Evolutionary conservation across 1,139 yeast species (phyloP), one percentile per base, ranked within the genome.

Genomic region (Hansenula lynferdii): DNA sequence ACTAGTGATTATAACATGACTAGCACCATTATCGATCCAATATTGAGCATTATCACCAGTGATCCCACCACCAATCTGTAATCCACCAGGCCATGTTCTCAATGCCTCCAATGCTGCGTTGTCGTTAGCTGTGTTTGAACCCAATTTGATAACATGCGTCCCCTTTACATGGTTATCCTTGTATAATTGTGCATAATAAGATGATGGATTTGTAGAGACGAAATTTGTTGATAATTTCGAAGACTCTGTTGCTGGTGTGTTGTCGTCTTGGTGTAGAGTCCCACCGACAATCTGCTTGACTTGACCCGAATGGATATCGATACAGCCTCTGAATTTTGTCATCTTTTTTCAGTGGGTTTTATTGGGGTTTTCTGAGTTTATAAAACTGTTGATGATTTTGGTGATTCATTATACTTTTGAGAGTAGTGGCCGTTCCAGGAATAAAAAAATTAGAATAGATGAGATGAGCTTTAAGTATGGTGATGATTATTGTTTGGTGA

Each of bases 251-350:
- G 53, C 42, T 23, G 60, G 61, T 14, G 56, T 51, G 11, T 54
- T 56, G 41, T 76, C 79, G 45, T 79, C 81, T 11, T 71, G 69
- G 0, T 71, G 67, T 19, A 94, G 69, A 0, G 97, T 85, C 0
- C 96, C 96, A 4, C 98, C 98, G 0, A 94, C 97, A 38, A 92
- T 92, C 60, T 92, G 98, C 57, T 92, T 94, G 46, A 92, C 98
- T 49, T 85, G 83, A 3, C 98, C 98, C 6, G 84, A 75, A 59
- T 92, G 98, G 45, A 92, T 80, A 60, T 92, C 98, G 31, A 92
- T 92, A 54, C 98, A 92, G 1, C 97, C 98, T 56, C 92, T 77
- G 63, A 86, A 94, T 42, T 72, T 72, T 1, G 97, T 90, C 97
- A 90, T 90, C n/a, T n/a, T n/a, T n/a, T n/a, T n/a, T n/a, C n/a